Evolutionary conservation across 208 protist genomes (phyloP).

Genomic region (Spironucleus salmonicida): DNA sequence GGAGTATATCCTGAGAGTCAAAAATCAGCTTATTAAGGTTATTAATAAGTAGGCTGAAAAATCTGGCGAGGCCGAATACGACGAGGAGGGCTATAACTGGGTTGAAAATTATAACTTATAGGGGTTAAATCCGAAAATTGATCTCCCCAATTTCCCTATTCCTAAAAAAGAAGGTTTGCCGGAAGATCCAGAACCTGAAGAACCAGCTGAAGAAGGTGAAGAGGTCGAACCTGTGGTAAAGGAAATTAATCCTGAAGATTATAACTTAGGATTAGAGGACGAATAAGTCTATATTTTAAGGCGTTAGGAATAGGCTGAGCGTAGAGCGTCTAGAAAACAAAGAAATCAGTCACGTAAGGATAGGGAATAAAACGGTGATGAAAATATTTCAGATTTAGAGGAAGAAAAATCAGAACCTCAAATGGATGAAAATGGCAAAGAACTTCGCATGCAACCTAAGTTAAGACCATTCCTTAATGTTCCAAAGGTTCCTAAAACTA

Average conservation of each 20-base stretch:
- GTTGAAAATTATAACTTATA: constrained; percentile 15
- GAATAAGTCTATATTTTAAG: background rate
- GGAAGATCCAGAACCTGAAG: background rate
- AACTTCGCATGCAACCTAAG: background rate
- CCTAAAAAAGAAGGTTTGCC: background rate
- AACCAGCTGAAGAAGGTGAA: constrained; percentile 28
- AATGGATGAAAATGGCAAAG: constrained; percentile 14
- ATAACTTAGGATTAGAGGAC: constrained; percentile 21
- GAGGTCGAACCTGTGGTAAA: background rate
- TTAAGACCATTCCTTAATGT: constrained; percentile 1
- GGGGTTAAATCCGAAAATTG: background rate
- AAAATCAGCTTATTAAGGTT: constrained; percentile 5
- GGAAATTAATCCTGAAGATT: constrained; percentile 21
- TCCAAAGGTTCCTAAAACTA: background rate
- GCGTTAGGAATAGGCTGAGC: background rate
- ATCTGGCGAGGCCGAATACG: background rate
- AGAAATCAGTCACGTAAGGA: background rate
- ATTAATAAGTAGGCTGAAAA: background rate
- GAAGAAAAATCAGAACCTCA: background rate
- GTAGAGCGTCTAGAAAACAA: background rate
- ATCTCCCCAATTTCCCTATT: background rate
- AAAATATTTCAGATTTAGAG: constrained; percentile 10
- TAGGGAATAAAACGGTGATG: background rate
- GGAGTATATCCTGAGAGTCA: background rate
- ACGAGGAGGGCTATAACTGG: constrained; percentile 9